phyloP scores from a whole-genome alignment of 2,329 filamentous ascomycete species.

The Fusarium tuaranense region DNA sequence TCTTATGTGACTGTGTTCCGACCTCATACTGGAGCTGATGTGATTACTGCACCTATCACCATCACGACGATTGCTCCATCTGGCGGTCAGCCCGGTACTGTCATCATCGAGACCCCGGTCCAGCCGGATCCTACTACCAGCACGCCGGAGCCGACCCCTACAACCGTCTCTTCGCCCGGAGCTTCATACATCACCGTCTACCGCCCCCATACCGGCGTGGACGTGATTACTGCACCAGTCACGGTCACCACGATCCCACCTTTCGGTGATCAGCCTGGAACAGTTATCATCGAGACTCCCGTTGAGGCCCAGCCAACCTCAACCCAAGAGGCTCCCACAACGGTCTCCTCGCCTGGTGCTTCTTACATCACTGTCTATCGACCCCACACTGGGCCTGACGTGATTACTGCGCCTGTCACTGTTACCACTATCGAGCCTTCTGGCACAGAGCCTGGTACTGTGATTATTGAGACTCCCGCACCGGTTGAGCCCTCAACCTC shows the following conservation, averaged over 20 bases:
- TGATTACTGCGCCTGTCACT: slow-evolving; percentile 14
- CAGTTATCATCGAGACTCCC: slow-evolving; percentile 33
- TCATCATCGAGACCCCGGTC: slow-evolving; percentile 30
- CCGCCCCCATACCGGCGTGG: slow-evolving; percentile 15
- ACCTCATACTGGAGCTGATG: slow-evolving; percentile 18
- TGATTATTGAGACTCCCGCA: slow-evolving; percentile 19
- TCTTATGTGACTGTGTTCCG: slow-evolving; percentile 31
- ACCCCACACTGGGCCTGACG: slow-evolving; percentile 8
- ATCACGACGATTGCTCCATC: slow-evolving; percentile 21
- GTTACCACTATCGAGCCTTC: slow-evolving; percentile 8
- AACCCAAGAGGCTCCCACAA: slow-evolving; percentile 10
- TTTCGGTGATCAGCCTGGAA: slow-evolving; percentile 17
- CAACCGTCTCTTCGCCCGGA: slow-evolving; percentile 18
- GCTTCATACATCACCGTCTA: slow-evolving; percentile 29
- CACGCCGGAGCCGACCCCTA: not conserved
- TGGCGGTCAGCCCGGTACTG: slow-evolving; percentile 24
- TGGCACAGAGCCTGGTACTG: slow-evolving; percentile 14
- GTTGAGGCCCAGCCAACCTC: not conserved
- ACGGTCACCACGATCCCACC: slow-evolving; percentile 31
- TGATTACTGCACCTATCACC: slow-evolving; percentile 19
- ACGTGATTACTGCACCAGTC: slow-evolving; percentile 18
- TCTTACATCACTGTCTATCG: slow-evolving; percentile 20
- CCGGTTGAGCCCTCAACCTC: not conserved
- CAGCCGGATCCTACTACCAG: slow-evolving; percentile 7
- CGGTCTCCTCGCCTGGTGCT: not conserved